Evolutionary conservation across 495 filamentous ascomycete genomes (phyloP).

Genomic region (Xylona heveae): DNA sequence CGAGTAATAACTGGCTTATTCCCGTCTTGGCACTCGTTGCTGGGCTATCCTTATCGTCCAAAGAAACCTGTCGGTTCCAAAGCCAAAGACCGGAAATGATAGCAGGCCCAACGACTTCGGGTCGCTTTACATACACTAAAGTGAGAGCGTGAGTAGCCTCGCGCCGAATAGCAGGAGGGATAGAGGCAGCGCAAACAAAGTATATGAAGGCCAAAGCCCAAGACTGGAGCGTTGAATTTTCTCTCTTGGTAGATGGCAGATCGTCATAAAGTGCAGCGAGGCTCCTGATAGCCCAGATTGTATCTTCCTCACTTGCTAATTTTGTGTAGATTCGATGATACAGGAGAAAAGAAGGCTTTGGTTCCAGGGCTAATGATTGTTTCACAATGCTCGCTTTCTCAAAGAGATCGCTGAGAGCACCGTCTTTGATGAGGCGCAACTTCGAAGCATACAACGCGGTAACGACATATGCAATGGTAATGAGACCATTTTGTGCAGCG

Average conservation of each 20-base stretch:
- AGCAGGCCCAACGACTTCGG: slow-evolving; percentile 29
- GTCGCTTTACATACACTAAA: slow-evolving; percentile 30
- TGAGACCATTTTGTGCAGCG: slow-evolving; percentile 54
- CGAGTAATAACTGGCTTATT: slow-evolving; percentile 31
- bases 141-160: slow-evolving; percentile 35
- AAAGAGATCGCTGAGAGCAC: slow-evolving; percentile 21
- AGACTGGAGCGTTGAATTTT: slow-evolving; percentile 7
- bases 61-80: slow-evolving; percentile 46
- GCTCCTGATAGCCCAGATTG: slow-evolving; percentile 52
- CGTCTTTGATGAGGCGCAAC: slow-evolving; percentile 21
- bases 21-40: slow-evolving; percentile 46
- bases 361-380: slow-evolving; percentile 36
- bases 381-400: slow-evolving; percentile 38
- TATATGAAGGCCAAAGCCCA: slow-evolving; percentile 78
- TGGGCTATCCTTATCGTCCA: slow-evolving; percentile 55
- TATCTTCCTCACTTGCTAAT: slow-evolving; percentile 44
- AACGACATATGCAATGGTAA: slow-evolving; percentile 51
- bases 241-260: slow-evolving; percentile 5
- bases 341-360: slow-evolving; percentile 69
- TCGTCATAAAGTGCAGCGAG: slow-evolving; percentile 36
- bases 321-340: slow-evolving; percentile 71
- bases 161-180: slow-evolving; percentile 35
- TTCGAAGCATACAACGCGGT: slow-evolving; percentile 33
- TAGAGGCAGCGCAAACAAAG: slow-evolving; percentile 35
- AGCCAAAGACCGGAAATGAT: slow-evolving; percentile 60